Conservation (phyloP, 495 filamentous ascomycete species). For the Beverwykella pulmonaria region DNA sequence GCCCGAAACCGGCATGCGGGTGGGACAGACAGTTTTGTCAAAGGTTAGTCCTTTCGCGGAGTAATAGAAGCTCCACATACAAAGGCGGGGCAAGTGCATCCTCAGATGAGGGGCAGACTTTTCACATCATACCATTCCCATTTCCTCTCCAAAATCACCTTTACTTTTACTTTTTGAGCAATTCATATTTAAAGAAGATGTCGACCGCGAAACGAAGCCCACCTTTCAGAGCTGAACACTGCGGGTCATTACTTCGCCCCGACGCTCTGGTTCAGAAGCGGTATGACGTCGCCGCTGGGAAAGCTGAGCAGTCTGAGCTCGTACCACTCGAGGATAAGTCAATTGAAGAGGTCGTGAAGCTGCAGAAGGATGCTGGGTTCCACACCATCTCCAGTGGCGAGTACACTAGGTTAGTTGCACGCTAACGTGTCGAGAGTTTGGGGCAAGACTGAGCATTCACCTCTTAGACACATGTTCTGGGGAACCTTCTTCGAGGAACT, state of each 20-base stretch:
- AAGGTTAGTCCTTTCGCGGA: neutral
- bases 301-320: conserved; percentile 32
- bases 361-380: conserved; percentile 44
- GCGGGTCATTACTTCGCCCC: conserved; percentile 44
- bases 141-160: neutral
- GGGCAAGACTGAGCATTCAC: neutral
- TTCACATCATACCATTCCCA: neutral
- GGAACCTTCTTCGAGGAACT: conserved; percentile 45
- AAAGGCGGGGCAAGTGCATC: conserved; percentile 22
- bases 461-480: conserved; percentile 38
- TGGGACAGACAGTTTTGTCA: neutral
- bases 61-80: neutral
- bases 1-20: conserved; percentile 12
- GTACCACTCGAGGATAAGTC: conserved; percentile 42
- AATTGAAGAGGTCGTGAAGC: conserved; percentile 44
- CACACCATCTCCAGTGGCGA: conserved; percentile 44
- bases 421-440: neutral
- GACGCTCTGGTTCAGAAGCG: conserved; percentile 44
- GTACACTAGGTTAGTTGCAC: conserved; percentile 29
- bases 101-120: conserved; percentile 23
- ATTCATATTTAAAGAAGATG: conserved; percentile 12
- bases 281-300: conserved; percentile 42
- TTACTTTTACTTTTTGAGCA: neutral
- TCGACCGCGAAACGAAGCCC: conserved; percentile 39
- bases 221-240: conserved; percentile 45